These are phyloP conservation scores for Turritis glabra DNA, from an alignment of 345 rosid species.

Conservation along the genomic window DNA sequence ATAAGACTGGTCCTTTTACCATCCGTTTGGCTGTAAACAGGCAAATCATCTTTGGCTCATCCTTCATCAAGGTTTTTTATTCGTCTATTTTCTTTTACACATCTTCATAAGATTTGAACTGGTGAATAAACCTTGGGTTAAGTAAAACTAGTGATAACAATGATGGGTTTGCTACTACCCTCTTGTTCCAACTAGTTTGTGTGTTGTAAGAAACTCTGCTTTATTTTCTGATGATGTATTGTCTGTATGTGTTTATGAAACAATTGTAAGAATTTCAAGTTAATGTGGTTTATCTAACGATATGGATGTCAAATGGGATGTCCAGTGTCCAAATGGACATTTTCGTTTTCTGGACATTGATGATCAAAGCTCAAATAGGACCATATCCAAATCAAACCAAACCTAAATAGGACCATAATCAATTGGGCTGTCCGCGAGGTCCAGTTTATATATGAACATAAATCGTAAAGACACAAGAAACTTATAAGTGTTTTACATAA, in stretches of 20 bases:
- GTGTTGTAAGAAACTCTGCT: not conserved
- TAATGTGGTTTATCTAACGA: not conserved
- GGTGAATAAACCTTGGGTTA: not conserved
- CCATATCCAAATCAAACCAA: too few species aligned
- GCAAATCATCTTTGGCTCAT: constrained; percentile 94
- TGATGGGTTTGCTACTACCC: constrained; percentile 19
- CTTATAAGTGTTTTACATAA: too few species aligned
- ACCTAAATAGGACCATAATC: too few species aligned
- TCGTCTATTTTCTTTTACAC: not conserved
- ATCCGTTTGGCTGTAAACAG: constrained; percentile 64
- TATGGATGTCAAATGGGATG: too few species aligned
- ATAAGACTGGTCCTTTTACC: constrained; percentile 18
- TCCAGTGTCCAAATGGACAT: too few species aligned
- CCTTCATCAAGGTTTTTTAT: constrained; percentile 11
- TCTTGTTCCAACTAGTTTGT: constrained; percentile 7
- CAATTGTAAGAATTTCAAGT: not conserved
- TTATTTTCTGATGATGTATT: not conserved
- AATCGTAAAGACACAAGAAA: too few species aligned
- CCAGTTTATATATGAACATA: too few species aligned
- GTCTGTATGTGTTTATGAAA: constrained; percentile 4
- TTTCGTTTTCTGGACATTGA: too few species aligned
- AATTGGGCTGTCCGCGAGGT: too few species aligned
- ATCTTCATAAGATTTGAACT: not conserved
- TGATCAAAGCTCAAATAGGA: too few species aligned
- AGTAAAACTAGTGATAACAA: constrained; percentile 14